Evolutionary conservation across 139 green algal species (phyloP), one percentile per base, ranked within the genome.

Genomic region (Eudorina sp.): DNA sequence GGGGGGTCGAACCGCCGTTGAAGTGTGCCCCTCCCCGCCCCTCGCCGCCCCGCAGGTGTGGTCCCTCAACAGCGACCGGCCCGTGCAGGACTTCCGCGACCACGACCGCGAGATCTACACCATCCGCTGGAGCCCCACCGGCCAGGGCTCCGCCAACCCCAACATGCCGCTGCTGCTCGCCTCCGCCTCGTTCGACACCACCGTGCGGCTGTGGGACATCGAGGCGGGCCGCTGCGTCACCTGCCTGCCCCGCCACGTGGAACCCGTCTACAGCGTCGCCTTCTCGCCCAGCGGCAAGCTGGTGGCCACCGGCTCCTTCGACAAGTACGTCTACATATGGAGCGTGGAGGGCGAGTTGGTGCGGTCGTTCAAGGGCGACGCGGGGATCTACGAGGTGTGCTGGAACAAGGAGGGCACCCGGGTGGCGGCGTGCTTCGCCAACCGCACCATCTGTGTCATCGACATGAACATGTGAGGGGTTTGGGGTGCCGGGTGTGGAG

Each of bases 91-190:
- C 86, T 91, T 95, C 23, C 84, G 46, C 3, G 91, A 94, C 27
- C 97, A 99, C 92, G 88, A 84, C 16, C 97, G 95, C 88, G 96
- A 98, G 89, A 96, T 99, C 72, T 98, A 98, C 94, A 97, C 95
- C 62, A 95, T 98, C 79, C 96, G 92, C 84, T 99, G 96, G 96
- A 94, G 89, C 73, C 96, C 96, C 53, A 94, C 85, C 29, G 95
- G 93, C 4, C 84, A 91, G 29, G 89, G 92, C 53, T 93, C 90
- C 7, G 48, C 88, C 74, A 97, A 97, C 84, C 92, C 92, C 36
- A 92, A 94, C 78, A 76, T 93, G 89, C 90, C 88, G 46, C 92
- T 94, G 53, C 89, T 96, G 51, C 91, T 99, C 27, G 96, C 95
- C 25, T 95, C 93, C 34, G 96, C 96, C 25, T 98, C 95, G 27